Conservation (phyloP, 768 basidiomycete species). For the Leccinum arenicola region DNA sequence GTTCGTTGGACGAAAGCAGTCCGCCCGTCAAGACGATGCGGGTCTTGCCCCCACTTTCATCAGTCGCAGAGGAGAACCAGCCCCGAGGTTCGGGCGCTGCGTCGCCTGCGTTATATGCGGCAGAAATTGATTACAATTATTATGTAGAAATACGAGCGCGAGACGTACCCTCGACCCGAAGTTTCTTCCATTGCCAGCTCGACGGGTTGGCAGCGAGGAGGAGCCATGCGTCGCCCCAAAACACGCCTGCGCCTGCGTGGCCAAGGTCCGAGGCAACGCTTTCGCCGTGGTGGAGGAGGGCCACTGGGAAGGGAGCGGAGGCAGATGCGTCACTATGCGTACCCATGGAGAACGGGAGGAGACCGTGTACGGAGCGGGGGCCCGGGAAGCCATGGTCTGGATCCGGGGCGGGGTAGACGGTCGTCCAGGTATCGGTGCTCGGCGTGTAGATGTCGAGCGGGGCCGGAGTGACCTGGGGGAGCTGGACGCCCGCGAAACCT, state of each 20-base stretch:
- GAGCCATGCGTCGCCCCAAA: constrained; percentile 40
- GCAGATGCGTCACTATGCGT: neutral
- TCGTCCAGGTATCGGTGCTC: constrained; percentile 21
- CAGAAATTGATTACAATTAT: neutral
- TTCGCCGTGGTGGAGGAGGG: constrained; percentile 38
- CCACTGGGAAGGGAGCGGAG: constrained; percentile 17
- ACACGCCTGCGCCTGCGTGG: constrained; percentile 39
- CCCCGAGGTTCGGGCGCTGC: constrained; percentile 35
- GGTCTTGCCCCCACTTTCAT: constrained; percentile 22
- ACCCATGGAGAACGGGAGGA: constrained; percentile 22
- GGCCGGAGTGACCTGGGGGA: constrained; percentile 25
- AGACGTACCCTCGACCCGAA: constrained; percentile 10
- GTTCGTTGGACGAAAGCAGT: constrained; percentile 38
- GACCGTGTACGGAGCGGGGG: constrained; percentile 35
- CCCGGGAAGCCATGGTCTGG: constrained; percentile 30
- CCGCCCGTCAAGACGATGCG: constrained; percentile 40
- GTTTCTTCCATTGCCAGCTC: constrained; percentile 27
- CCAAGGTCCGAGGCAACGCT: constrained; percentile 34
- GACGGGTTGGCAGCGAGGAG: constrained; percentile 16
- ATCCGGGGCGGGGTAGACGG: constrained; percentile 24
- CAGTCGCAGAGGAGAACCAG: constrained; percentile 39
- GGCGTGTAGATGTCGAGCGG: constrained; percentile 37
- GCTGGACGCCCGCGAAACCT: constrained; percentile 38
- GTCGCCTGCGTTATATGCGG: neutral
- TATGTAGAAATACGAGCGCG: neutral